phyloP scores from a whole-genome alignment of 176 grass and related monocot genomes.

The Miscanthus lutarioriparius region DNA sequence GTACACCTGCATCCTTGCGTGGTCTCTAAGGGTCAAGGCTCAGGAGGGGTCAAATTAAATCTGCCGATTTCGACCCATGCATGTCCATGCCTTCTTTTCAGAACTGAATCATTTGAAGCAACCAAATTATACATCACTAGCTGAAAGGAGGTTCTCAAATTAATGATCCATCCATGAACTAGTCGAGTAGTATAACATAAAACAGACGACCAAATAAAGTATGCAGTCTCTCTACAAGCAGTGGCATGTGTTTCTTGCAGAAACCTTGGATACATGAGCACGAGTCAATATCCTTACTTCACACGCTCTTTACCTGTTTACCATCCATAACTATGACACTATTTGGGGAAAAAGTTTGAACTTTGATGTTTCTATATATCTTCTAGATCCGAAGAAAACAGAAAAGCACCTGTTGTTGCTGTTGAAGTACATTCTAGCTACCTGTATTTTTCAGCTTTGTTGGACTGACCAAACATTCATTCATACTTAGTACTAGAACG shows the following conservation, averaged over 20 bases:
- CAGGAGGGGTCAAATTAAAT: background rate
- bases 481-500: background rate
- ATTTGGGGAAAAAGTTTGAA: too few species aligned
- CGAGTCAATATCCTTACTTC: background rate
- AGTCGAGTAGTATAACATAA: background rate
- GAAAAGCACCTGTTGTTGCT: background rate
- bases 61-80: background rate
- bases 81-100: background rate
- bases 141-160: conserved; percentile 6
- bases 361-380: background rate
- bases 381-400: background rate
- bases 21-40: background rate
- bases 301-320: background rate
- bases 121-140: background rate
- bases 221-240: background rate
- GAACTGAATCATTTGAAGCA: background rate
- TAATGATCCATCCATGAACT: background rate
- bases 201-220: background rate
- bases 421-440: background rate
- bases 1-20: background rate
- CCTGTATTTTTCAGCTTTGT: conserved; percentile 17
- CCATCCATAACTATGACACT: background rate
- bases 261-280: background rate
- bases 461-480: conserved; percentile 12
- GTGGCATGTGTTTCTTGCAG: background rate